A percentile compares a stretch with the other conserved stretches of the same genome.
These are phyloP conservation scores for Sherardia arvensis DNA, from an alignment of 257 asterid species.

Conservation along the genomic window DNA sequence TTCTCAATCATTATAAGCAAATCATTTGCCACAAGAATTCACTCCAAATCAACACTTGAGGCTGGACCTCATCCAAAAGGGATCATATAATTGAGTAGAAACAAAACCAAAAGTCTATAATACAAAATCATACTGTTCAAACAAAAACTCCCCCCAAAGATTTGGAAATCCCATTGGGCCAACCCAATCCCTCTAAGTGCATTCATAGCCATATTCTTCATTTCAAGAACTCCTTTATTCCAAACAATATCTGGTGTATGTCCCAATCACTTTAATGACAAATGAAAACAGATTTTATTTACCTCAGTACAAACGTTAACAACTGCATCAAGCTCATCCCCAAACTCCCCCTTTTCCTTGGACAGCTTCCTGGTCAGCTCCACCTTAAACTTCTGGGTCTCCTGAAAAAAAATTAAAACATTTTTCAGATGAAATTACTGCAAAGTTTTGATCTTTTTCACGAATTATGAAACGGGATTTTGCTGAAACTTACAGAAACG, in stretches of 20 bases:
- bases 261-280: not conserved
- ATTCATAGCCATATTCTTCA: conserved; percentile 1
- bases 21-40: not conserved
- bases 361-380: conserved; percentile 41
- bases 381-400: conserved; percentile 48
- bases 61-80: too few species aligned
- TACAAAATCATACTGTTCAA: not conserved
- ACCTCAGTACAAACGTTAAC: conserved; percentile 42
- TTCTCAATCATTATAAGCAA: not conserved
- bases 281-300: conserved; percentile 10
- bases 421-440: not conserved
- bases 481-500: conserved; percentile 26
- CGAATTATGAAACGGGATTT: not conserved
- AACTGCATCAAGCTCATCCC: conserved; percentile 43
- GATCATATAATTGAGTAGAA: conserved; percentile 5
- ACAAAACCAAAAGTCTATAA: not conserved
- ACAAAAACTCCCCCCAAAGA: not conserved
- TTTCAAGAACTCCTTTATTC: not conserved
- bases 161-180: not conserved
- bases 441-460: not conserved
- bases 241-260: not conserved
- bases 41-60: not conserved
- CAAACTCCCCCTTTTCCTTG: conserved; percentile 37
- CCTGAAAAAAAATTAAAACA: conserved; percentile 19
- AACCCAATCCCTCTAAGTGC: not conserved